Conservation (phyloP, 352 stramenopile species). For the Elongisporangium prolatum region DNA sequence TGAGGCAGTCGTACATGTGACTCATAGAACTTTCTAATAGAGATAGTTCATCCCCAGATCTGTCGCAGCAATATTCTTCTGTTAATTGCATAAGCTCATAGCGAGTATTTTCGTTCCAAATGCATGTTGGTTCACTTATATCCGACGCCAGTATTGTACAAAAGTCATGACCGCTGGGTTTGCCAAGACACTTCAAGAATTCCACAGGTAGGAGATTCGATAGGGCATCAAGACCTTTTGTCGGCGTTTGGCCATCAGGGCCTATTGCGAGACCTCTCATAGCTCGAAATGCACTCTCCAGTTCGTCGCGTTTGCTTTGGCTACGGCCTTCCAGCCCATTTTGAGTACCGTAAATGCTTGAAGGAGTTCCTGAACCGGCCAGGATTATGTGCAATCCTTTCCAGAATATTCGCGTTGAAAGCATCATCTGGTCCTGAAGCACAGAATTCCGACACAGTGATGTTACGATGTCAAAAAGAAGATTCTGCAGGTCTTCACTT, state of each 20-base stretch:
- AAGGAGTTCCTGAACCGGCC: constrained; percentile 51
- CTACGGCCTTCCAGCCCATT: constrained; percentile 20
- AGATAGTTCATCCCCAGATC: constrained; percentile 41
- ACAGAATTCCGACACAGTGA: constrained; percentile 48
- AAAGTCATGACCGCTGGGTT: constrained; percentile 67
- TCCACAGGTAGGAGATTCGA: constrained; percentile 65
- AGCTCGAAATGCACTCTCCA: constrained; percentile 67
- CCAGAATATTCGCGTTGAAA: constrained; percentile 69
- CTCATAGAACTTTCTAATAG: constrained; percentile 65
- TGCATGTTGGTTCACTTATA: constrained; percentile 70
- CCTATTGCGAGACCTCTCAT: constrained; percentile 58
- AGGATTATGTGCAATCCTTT: constrained; percentile 75
- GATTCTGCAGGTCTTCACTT: constrained; percentile 70
- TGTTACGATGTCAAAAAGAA: constrained; percentile 71
- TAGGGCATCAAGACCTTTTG: constrained; percentile 51
- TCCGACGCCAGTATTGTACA: constrained; percentile 63
- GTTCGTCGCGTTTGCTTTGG: constrained; percentile 60
- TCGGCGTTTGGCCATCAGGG: constrained; percentile 41
- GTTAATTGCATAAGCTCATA: constrained; percentile 68
- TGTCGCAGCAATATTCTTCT: constrained; percentile 65
- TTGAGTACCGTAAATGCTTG: constrained; percentile 29
- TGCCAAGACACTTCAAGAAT: constrained; percentile 72
- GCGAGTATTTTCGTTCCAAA: constrained; percentile 67
- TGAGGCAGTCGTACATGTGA: constrained; percentile 82
- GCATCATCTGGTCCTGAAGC: constrained; percentile 63